phyloP scores from a whole-genome alignment of 164 flowering plant species.

The Brasenia schreberi region DNA sequence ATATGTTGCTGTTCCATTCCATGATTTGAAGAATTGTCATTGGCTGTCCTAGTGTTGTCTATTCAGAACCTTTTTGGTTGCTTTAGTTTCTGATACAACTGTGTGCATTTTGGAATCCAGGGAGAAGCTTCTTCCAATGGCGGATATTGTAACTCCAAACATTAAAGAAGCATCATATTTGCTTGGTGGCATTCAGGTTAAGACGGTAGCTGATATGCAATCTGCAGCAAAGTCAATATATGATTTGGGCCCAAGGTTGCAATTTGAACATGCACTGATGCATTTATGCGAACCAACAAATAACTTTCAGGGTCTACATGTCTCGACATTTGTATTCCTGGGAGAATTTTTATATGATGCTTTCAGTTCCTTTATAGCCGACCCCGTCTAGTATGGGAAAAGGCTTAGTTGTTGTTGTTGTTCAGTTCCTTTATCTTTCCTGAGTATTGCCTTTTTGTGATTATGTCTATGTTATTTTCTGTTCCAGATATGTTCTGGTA shows the following conservation, averaged over 20 bases:
- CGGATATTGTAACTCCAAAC: constrained; percentile 90
- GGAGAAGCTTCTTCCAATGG: constrained; percentile 73
- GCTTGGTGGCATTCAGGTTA: constrained; percentile 51
- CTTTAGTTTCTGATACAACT: neutral
- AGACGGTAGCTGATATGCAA: constrained; percentile 72
- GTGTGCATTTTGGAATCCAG: constrained; percentile 20
- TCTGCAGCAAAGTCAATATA: constrained; percentile 76
- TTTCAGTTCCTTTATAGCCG: neutral
- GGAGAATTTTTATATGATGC: too few relatives aligned
- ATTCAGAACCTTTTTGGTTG: neutral
- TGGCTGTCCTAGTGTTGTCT: neutral
- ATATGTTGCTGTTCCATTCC: too few relatives aligned
- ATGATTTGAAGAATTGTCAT: too few relatives aligned
- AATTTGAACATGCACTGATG: constrained; percentile 1
- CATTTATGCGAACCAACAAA: neutral
- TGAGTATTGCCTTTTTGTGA: neutral
- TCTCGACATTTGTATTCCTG: too few relatives aligned
- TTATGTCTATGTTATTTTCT: neutral
- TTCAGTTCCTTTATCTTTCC: neutral
- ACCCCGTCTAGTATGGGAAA: too few relatives aligned
- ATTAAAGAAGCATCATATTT: constrained; percentile 76
- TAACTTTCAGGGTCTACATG: too few relatives aligned
- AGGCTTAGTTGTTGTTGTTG: too few relatives aligned
- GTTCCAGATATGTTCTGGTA: constrained; percentile 71
- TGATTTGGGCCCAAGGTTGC: constrained; percentile 70